Evolutionary conservation across 306 rosid species (phyloP), one percentile per base, ranked within the genome.

Genomic region (Heteromeles arbutifolia): DNA sequence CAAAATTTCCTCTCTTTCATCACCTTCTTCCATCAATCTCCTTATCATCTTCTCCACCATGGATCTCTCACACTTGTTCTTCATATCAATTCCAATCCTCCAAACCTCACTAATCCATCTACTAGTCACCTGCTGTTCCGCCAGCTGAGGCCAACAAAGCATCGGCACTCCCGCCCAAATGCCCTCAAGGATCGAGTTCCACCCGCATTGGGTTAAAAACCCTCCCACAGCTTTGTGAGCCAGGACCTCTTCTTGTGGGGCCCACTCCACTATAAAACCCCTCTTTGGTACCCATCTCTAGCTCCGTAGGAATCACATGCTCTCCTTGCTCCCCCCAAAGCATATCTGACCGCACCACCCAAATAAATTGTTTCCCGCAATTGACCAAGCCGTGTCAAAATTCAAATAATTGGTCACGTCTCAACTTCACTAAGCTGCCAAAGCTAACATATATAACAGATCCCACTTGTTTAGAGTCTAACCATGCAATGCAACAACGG

Each of bases 111-210:
- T 74, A 22, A 84, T 80, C 67, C 74, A 82, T 68, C 83, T 80
- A 53, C 82, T 64, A 12, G 75, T 84, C 11, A 82, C 54, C 13
- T 7, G 53, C 5, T 87, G 88, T 14, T 84, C 88, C 1, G 21
- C 76, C 0, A 69, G 0, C 5, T 17, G 22, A 0, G 83, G 76
- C 88, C 86, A 82, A 50, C 86, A 80, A 50, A 84, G 28, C 88
- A 87, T 79, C 0, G 86, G 85, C 4, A 79, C 56, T 41, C 83
- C 82, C 11, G 77, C 85, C 4, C 6, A 29, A 3, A 84, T 77
- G 11, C 86, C 43, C 72, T 81, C 87, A 58, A 83, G 26, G 7
- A 85, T 83, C 0, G 86, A 85, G 66, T 82, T 82, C 88, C 88
- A 67, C 77, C 86, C 25, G 50, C 69, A 0, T 72, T 52, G 74